Conservation (phyloP, 331 rosid genomes). For the Phaseolus coccineus region DNA sequence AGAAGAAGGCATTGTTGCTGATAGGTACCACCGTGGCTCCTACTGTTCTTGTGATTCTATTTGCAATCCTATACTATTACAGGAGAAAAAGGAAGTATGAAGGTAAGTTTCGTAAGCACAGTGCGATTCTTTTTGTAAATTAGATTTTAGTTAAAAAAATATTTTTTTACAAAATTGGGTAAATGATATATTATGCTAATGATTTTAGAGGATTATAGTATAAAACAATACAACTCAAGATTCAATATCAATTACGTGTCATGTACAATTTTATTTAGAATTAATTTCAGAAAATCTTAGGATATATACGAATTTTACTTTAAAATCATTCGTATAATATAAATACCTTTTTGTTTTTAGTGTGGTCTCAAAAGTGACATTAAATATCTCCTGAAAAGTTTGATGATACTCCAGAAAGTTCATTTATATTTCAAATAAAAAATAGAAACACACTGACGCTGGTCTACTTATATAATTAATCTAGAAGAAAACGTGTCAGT, state of each 20-base stretch:
- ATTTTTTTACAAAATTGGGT: no score
- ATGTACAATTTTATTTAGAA: no score
- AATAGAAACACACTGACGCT: neutral
- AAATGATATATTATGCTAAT: no score
- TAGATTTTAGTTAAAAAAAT: no score
- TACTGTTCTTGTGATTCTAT: slow-evolving; percentile 27
- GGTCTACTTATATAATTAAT: neutral
- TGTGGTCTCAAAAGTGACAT: neutral
- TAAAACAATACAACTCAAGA: no score
- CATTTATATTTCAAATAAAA: neutral
- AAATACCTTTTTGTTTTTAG: no score
- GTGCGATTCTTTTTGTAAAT: neutral
- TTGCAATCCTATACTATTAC: slow-evolving; percentile 32
- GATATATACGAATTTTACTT: no score
- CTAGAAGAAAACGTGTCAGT: neutral
- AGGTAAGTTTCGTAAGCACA: slow-evolving; percentile 43
- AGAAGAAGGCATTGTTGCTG: slow-evolving; percentile 27
- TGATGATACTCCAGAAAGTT: neutral
- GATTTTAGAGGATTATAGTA: no score
- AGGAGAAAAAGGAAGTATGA: slow-evolving; percentile 7
- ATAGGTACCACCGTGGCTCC: neutral
- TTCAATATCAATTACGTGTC: no score
- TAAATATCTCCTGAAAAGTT: neutral
- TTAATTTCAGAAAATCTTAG: no score
- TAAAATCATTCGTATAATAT: no score